These are phyloP conservation scores for Trifolium repens DNA, from an alignment of 306 rosid genomes.

Conservation along the genomic window DNA sequence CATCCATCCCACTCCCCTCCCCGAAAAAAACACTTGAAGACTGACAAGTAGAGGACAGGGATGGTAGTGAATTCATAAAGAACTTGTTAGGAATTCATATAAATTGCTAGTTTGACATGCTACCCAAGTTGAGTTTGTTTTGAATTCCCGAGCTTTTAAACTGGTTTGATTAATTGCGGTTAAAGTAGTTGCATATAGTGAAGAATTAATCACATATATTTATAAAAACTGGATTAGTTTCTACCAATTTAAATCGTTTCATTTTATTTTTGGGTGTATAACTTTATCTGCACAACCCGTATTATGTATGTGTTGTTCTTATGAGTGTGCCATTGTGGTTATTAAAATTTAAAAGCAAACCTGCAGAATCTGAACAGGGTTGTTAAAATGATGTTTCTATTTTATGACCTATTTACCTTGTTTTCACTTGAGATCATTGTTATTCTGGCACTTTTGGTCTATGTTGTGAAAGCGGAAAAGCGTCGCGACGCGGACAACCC, in stretches of 20 bases:
- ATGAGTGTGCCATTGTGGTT: not conserved
- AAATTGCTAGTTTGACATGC: not conserved
- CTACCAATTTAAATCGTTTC: not conserved
- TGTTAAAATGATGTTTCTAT: not conserved
- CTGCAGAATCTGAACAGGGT: not conserved
- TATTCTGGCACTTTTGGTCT: constrained; percentile 9
- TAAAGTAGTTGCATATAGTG: not conserved
- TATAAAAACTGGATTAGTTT: not conserved
- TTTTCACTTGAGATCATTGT: constrained; percentile 9
- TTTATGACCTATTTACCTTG: not conserved
- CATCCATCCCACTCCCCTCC: not conserved
- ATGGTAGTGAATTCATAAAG: not conserved
- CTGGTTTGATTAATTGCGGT: not conserved
- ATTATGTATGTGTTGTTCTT: not conserved
- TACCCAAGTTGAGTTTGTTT: not conserved
- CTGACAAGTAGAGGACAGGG: not conserved
- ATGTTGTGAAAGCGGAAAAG: too few relatives aligned
- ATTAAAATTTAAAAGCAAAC: constrained; percentile 1
- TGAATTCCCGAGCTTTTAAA: not conserved
- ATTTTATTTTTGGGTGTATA: not conserved
- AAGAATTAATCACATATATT: not conserved
- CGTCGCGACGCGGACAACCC: too few relatives aligned
- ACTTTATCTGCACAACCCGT: not conserved
- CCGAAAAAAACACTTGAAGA: not conserved
- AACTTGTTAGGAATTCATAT: not conserved